A percentile compares a stretch with the other conserved stretches of the same genome.
These are phyloP conservation scores for Smallanthus sonchifolius DNA, from an alignment of 129 eudicot species.

Conservation along the genomic window DNA sequence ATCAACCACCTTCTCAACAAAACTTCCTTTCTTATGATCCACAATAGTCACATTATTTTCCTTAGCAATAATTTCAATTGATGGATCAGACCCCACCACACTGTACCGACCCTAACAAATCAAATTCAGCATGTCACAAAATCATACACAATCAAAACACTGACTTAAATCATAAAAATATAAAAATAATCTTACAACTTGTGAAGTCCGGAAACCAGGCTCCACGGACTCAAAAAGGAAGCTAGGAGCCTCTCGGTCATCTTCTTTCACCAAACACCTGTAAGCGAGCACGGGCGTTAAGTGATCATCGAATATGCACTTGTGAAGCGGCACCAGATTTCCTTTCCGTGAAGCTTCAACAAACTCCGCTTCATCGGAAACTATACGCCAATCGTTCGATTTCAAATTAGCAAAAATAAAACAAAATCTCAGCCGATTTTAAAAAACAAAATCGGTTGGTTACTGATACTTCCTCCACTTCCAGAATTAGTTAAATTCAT, in stretches of 20 bases:
- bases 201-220: constrained; percentile 64
- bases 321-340: constrained; percentile 68
- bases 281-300: constrained; percentile 95
- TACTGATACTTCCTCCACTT: neutral
- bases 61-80: constrained; percentile 78
- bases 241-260: constrained; percentile 86
- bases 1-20: constrained; percentile 51
- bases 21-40: constrained; percentile 61
- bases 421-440: neutral
- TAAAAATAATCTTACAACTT: constrained; percentile 47
- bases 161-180: neutral
- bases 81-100: constrained; percentile 81
- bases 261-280: constrained; percentile 82
- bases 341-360: constrained; percentile 64
- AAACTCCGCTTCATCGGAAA: constrained; percentile 52
- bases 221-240: constrained; percentile 87
- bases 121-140: constrained; percentile 2
- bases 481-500: neutral
- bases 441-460: neutral
- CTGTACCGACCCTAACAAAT: constrained; percentile 81
- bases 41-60: constrained; percentile 69
- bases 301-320: constrained; percentile 73
- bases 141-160: neutral
- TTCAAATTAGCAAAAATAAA: constrained; percentile 16
- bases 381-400: constrained; percentile 21